Conservation (phyloP, 176 grass and related monocot species). For the Triticum turgidum region DNA sequence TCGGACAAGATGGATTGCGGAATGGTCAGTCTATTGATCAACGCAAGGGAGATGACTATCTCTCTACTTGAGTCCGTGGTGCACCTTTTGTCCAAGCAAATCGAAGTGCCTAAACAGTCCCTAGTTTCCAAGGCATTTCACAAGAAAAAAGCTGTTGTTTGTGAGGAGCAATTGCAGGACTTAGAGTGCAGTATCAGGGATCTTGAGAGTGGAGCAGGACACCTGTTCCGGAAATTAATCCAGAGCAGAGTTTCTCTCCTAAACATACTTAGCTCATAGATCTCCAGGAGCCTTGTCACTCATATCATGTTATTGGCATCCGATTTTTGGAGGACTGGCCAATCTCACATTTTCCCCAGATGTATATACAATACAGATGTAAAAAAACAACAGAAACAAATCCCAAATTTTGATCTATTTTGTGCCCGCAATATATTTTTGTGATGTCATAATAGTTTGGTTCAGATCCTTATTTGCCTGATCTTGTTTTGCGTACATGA, state of each 20-base stretch:
- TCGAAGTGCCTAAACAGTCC: conserved; percentile 11
- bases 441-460: background rate
- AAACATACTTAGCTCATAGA: conserved; percentile 36
- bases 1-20: background rate
- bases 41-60: conserved; percentile 18
- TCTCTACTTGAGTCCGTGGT: conserved; percentile 24
- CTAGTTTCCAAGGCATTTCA: conserved; percentile 35
- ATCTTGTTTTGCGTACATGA: background rate
- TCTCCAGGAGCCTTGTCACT: background rate
- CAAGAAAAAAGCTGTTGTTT: conserved; percentile 21
- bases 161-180: conserved; percentile 20
- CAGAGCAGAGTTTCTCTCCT: conserved; percentile 47
- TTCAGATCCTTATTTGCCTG: background rate
- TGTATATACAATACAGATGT: conserved; percentile 18
- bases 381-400: background rate
- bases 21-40: background rate
- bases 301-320: conserved; percentile 15
- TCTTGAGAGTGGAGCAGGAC: conserved; percentile 28
- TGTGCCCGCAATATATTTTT: background rate
- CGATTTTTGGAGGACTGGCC: conserved; percentile 17
- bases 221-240: conserved; percentile 26
- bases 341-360: background rate
- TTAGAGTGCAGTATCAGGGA: conserved; percentile 25
- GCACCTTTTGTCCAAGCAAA: conserved; percentile 30
- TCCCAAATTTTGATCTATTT: conserved; percentile 9